Evolutionary conservation across 139 green algal genomes (phyloP).

Genomic region (Tetradesmus obliquus): DNA sequence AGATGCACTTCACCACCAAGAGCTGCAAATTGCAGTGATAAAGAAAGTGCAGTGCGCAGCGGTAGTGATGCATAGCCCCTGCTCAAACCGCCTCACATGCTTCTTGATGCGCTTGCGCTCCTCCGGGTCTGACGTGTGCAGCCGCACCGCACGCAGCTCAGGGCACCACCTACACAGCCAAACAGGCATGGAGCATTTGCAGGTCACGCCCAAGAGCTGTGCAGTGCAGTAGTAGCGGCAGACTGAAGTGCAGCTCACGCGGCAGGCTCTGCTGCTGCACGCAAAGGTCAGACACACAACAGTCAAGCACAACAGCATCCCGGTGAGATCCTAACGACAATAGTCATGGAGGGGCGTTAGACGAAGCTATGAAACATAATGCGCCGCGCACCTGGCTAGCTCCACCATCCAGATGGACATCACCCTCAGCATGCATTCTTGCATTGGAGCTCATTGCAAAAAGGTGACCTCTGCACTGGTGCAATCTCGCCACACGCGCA

Average conservation of each 20-base stretch:
- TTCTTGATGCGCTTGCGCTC: constrained; percentile 65
- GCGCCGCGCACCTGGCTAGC: constrained; percentile 71
- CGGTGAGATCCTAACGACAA: no score
- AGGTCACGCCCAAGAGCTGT: background rate
- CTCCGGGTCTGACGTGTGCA: constrained; percentile 60
- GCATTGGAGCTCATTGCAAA: no score
- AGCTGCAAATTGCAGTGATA: background rate
- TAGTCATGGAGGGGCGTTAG: no score
- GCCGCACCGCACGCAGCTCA: constrained; percentile 65
- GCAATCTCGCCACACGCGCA: constrained; percentile 50
- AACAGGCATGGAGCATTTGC: background rate
- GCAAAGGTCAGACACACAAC: background rate
- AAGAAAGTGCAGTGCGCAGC: background rate
- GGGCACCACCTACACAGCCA: constrained; percentile 61
- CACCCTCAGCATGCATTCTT: constrained; percentile 68
- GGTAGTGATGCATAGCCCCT: background rate
- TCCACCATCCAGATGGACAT: constrained; percentile 91
- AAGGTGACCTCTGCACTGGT: no score
- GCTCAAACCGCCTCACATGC: constrained; percentile 43
- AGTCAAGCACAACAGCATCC: background rate
- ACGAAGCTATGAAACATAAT: no score
- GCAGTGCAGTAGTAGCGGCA: background rate
- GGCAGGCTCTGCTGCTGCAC: background rate
- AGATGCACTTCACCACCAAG: no score
- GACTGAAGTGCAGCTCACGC: background rate